phyloP scores from a whole-genome alignment of 2,329 filamentous ascomycete genomes.

The Apiospora aurea region DNA sequence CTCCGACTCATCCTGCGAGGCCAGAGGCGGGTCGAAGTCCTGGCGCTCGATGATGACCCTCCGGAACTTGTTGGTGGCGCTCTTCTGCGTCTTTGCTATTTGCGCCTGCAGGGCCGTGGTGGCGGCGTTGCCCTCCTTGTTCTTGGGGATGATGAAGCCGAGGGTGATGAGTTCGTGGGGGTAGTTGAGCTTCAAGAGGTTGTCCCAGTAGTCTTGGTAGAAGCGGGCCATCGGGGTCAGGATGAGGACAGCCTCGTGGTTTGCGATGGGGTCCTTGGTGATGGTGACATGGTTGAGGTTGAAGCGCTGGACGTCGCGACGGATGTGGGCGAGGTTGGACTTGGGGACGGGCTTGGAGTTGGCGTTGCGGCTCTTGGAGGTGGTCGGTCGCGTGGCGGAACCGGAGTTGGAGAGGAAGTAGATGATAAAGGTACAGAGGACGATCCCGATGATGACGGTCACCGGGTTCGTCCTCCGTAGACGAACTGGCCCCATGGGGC shows the following conservation, averaged over 20 bases:
- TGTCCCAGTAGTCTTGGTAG: conserved; percentile 96
- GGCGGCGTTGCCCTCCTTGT: conserved; percentile 87
- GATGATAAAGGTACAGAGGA: conserved; percentile 44
- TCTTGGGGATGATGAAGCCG: conserved; percentile 96
- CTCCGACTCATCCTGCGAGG: conserved; percentile 84
- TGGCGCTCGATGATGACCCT: conserved; percentile 94
- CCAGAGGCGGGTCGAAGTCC: conserved; percentile 85
- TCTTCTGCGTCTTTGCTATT: conserved; percentile 85
- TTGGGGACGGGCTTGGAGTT: conserved; percentile 70
- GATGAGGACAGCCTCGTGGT: conserved; percentile 86
- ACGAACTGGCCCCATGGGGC: conserved; percentile 45
- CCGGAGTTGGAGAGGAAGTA: conserved; percentile 41
- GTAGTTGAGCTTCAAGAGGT: conserved; percentile 82
- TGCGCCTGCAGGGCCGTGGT: conserved; percentile 83
- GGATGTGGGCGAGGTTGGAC: conserved; percentile 61
- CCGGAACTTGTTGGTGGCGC: conserved; percentile 83
- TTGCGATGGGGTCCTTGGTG: conserved; percentile 75
- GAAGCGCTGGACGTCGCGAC: conserved; percentile 90
- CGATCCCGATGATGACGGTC: conserved; percentile 41
- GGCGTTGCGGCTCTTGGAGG: conserved; percentile 52
- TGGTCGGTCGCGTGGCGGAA: conserved; percentile 33
- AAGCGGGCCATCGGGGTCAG: conserved; percentile 93
- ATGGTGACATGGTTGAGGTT: conserved; percentile 95
- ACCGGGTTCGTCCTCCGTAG: conserved; percentile 45
- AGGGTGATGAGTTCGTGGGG: conserved; percentile 94